Evolutionary conservation across 208 protist species (phyloP).

Genomic region (Tetramitus jugosus): DNA sequence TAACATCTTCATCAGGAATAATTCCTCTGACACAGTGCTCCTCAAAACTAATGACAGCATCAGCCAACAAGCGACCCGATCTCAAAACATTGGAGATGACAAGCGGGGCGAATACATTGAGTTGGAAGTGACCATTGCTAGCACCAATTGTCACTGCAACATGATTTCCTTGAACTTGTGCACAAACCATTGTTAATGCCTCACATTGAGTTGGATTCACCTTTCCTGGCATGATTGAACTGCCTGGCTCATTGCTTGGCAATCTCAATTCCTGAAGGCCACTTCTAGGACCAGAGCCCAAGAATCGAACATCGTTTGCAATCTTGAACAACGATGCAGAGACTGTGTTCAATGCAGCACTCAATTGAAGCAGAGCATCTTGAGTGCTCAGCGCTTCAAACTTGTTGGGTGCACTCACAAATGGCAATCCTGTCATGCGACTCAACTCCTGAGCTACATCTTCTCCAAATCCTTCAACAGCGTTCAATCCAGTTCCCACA

Average conservation of each 20-base stretch:
- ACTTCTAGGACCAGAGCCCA: conserved; percentile 67
- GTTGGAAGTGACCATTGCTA: conserved; percentile 68
- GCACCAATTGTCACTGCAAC: conserved; percentile 58
- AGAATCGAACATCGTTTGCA: conserved; percentile 76
- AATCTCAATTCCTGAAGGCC: conserved; percentile 64
- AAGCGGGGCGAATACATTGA: conserved; percentile 86
- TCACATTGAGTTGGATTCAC: conserved; percentile 83
- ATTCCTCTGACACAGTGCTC: conserved; percentile 67
- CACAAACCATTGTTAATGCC: conserved; percentile 75
- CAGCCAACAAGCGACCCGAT: conserved; percentile 58
- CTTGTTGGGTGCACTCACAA: conserved; percentile 46
- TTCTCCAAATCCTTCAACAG: conserved; percentile 45
- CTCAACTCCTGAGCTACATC: conserved; percentile 43
- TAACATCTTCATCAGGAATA: conserved; percentile 50
- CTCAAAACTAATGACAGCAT: conserved; percentile 54
- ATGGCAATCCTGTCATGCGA: conserved; percentile 47
- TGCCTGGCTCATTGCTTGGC: conserved; percentile 79
- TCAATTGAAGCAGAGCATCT: conserved; percentile 57
- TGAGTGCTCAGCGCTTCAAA: conserved; percentile 65
- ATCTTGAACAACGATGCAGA: conserved; percentile 72
- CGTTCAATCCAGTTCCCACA: conserved; percentile 60
- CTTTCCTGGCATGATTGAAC: conserved; percentile 82
- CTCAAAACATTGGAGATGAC: conserved; percentile 60
- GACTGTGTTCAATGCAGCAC: conserved; percentile 56
- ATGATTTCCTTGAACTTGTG: conserved; percentile 79